Evolutionary conservation across 2,329 filamentous ascomycete genomes (phyloP), one percentile per base, ranked within the genome.

Genomic region (Fusarium acutatum): DNA sequence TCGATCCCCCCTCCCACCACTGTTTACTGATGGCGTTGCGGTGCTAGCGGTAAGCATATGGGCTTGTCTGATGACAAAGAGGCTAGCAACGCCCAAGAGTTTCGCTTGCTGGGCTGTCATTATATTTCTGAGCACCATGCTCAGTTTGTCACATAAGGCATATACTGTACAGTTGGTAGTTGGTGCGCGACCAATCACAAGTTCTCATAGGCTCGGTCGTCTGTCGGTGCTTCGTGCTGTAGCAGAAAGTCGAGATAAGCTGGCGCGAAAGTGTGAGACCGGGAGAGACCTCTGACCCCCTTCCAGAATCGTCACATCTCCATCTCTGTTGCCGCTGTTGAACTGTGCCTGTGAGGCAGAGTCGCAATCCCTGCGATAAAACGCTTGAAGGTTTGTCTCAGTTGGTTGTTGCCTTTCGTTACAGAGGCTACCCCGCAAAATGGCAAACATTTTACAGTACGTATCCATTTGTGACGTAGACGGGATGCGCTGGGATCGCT

Each of bases 351-450:
- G 37, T 47, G 67, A 61, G 69, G 57, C 60, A 59, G 60, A 71
- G 46, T 30, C 35, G 30, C 60, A 62, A 41, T 54, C 57, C 56
- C 60, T 59, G 59, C 28, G 61, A 60, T 57, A 73, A 64, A 57
- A 60, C 24, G 32, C 41, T 62, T 66, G 44, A 40, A 46, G 60
- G 53, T 41, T 65, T 73, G 65, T 61, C 41, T 44, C 38, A 43
- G 52, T 67, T 67, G 46, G 43, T 40, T 56, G 47, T 49, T 59
- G 41, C 20, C 43, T 54, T 49, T 53, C 14, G 46, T 41, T 58
- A 24, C 26, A 59, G 50, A 66, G 50, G 37, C 46, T 74, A 76
- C 74, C 74, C 74, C 74, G 72, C 74, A 76, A 76, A 71, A 64
- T 61, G 38, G 62, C 46, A 62, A 65, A 56, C 50, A 69, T 58